phyloP scores from a whole-genome alignment of 2,329 filamentous ascomycete genomes.

The Fusarium equiseti region DNA sequence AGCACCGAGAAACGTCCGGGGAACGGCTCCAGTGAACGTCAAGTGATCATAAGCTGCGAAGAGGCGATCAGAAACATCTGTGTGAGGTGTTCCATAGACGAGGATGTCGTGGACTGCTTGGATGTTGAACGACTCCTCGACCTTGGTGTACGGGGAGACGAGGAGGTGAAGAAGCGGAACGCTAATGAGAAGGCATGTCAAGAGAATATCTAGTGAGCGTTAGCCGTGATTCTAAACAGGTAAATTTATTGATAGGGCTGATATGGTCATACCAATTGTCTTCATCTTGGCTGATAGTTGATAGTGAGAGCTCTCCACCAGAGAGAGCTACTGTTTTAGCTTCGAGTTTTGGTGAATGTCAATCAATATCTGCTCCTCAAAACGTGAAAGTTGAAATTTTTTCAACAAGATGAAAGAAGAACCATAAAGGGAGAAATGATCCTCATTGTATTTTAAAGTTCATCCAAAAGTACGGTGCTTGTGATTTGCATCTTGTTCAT shows the following conservation, averaged over 20 bases:
- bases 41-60: slow-evolving; percentile 86
- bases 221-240: neutral
- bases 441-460: neutral
- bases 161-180: slow-evolving; percentile 77
- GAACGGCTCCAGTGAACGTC: slow-evolving; percentile 89
- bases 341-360: slow-evolving; percentile 1
- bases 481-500: slow-evolving; percentile 3
- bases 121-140: slow-evolving; percentile 98
- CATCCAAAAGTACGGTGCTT: neutral
- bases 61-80: slow-evolving; percentile 66
- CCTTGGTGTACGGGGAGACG: slow-evolving; percentile 90
- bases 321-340: slow-evolving; percentile 7
- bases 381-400: neutral
- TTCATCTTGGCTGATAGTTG: slow-evolving; percentile 40
- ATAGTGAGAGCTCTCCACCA: slow-evolving; percentile 4
- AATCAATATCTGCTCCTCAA: neutral
- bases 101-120: slow-evolving; percentile 94
- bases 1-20: slow-evolving; percentile 88
- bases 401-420: neutral
- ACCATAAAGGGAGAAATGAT: neutral
- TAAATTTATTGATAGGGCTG: neutral
- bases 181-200: slow-evolving; percentile 57
- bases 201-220: slow-evolving; percentile 40
- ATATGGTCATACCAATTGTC: slow-evolving; percentile 25
- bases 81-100: slow-evolving; percentile 78